Percentiles rank a stretch among this genome's conserved stretches.
Conservation (phyloP, 495 filamentous ascomycete species). For the Penicillium arizonense region DNA sequence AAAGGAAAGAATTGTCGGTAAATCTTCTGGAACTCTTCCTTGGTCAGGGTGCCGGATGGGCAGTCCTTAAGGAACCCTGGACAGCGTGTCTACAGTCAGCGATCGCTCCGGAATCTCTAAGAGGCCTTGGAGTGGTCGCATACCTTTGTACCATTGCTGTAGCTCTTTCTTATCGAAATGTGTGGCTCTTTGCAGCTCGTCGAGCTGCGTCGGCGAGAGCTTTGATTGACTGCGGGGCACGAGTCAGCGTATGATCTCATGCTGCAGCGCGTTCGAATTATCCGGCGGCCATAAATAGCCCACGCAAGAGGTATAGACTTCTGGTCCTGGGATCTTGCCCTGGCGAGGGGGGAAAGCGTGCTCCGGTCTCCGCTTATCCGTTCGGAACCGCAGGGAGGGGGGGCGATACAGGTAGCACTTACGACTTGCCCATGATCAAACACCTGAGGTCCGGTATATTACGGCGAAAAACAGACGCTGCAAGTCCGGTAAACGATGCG, state of each 20-base stretch:
- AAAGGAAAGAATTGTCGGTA: constrained; percentile 99
- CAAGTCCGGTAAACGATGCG: constrained; percentile 4
- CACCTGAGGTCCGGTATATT: constrained; percentile 3
- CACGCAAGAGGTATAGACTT: background rate
- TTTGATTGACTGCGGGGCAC: constrained; percentile 73
- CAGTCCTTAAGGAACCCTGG: constrained; percentile 97
- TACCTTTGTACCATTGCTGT: constrained; percentile 99
- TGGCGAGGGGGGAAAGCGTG: background rate
- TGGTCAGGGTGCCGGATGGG: constrained; percentile 92
- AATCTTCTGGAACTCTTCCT: constrained; percentile 98
- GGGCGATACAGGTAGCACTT: constrained; percentile 21
- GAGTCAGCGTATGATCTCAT: background rate
- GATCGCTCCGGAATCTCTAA: background rate
- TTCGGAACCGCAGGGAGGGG: constrained; percentile 7
- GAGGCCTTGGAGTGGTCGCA: constrained; percentile 9
- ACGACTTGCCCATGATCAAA: constrained; percentile 47
- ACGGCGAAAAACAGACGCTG: constrained; percentile 1
- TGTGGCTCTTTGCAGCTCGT: constrained; percentile 91
- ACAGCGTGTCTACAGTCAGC: constrained; percentile 2
- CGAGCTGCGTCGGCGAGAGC: constrained; percentile 90
- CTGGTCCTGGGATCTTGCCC: background rate
- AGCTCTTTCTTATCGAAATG: constrained; percentile 99
- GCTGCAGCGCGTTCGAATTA: background rate
- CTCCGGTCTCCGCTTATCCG: background rate
- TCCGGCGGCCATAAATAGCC: background rate